Percentiles rank a stretch among this genome's conserved stretches.
These are phyloP conservation scores for Meyerozyma athensensis DNA, from an alignment of 1,139 yeast species.

Conservation along the genomic window DNA sequence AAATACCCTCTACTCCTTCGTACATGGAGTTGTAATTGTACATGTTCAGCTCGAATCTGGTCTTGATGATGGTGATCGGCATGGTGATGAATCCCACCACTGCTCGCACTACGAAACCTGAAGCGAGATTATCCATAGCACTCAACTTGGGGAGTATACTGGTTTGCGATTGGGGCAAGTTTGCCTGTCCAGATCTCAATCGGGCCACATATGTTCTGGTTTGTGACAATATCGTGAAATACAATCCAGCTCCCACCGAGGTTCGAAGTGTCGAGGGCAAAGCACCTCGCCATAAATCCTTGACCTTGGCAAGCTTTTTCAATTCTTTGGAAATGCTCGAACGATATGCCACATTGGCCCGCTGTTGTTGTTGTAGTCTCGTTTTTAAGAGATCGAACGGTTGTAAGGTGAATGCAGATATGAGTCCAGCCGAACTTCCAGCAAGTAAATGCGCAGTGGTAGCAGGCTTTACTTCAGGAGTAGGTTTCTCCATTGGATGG, in stretches of 20 bases:
- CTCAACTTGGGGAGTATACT: slow-evolving; percentile 65
- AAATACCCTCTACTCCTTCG: slow-evolving; percentile 61
- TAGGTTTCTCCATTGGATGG: slow-evolving; percentile 7
- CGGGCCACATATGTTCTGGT: slow-evolving; percentile 52
- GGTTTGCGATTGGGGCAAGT: slow-evolving; percentile 13
- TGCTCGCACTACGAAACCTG: slow-evolving; percentile 81
- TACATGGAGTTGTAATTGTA: slow-evolving; percentile 64
- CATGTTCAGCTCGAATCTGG: slow-evolving; percentile 76
- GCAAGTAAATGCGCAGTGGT: slow-evolving; percentile 55
- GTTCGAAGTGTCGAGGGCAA: slow-evolving; percentile 86
- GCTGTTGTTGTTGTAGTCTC: slow-evolving; percentile 56
- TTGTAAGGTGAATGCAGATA: slow-evolving; percentile 77
- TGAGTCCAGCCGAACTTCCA: slow-evolving; percentile 83
- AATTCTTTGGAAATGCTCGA: slow-evolving; percentile 39
- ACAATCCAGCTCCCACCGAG: slow-evolving; percentile 85
- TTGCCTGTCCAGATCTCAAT: slow-evolving; percentile 14
- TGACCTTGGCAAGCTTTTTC: slow-evolving; percentile 39
- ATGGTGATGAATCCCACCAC: slow-evolving; percentile 84
- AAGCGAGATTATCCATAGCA: slow-evolving; percentile 60
- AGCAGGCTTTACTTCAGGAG: slow-evolving; percentile 6
- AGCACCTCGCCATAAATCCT: slow-evolving; percentile 88
- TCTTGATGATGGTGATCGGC: slow-evolving; percentile 96
- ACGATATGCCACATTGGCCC: slow-evolving; percentile 34
- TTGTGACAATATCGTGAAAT: slow-evolving; percentile 66
- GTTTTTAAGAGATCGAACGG: slow-evolving; percentile 91